phyloP scores from a whole-genome alignment of 768 basidiomycete genomes.

The Clitopilus passeckerianus region DNA sequence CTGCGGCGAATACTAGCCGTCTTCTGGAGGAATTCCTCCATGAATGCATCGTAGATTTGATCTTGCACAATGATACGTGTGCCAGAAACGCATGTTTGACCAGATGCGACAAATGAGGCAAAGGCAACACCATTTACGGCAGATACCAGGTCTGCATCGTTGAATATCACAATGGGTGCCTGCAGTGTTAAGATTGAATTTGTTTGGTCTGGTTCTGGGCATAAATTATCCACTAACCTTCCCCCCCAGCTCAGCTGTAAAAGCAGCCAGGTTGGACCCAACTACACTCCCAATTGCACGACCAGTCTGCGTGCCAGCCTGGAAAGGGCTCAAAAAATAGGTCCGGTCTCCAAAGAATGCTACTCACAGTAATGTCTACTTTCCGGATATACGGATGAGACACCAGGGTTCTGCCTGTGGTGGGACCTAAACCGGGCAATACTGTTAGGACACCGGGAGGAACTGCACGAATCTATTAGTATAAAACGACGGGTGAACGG shows the following conservation, averaged over 20 bases:
- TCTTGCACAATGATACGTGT: slow-evolving; percentile 76
- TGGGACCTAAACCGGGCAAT: slow-evolving; percentile 65
- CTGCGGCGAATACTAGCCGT: slow-evolving; percentile 53
- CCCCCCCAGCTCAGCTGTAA: slow-evolving; percentile 83
- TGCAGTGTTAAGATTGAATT: slow-evolving; percentile 16
- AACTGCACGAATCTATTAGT: slow-evolving; percentile 36
- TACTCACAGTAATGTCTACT: slow-evolving; percentile 75
- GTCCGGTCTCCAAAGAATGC: no score
- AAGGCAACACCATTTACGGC: slow-evolving; percentile 84
- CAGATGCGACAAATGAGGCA: slow-evolving; percentile 80
- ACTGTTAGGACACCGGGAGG: slow-evolving; percentile 71
- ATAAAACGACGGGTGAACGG: not conserved
- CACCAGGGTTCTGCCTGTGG: slow-evolving; percentile 61
- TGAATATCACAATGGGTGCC: slow-evolving; percentile 79
- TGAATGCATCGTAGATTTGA: slow-evolving; percentile 62
- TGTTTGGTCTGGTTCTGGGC: not conserved
- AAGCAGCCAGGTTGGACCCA: slow-evolving; percentile 68
- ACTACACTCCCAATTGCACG: slow-evolving; percentile 69
- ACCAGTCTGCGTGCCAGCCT: slow-evolving; percentile 80
- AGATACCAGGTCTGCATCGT: slow-evolving; percentile 68
- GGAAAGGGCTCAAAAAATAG: not conserved
- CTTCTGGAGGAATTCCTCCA: slow-evolving; percentile 58
- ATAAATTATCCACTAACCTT: slow-evolving; percentile 41
- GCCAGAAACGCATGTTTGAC: slow-evolving; percentile 92
- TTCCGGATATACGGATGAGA: slow-evolving; percentile 67